A percentile compares a stretch with the other conserved stretches of the same genome.
These are phyloP conservation scores for Saccharomycopsis sp. DNA, from an alignment of 805 yeast genomes.

Conservation along the genomic window DNA sequence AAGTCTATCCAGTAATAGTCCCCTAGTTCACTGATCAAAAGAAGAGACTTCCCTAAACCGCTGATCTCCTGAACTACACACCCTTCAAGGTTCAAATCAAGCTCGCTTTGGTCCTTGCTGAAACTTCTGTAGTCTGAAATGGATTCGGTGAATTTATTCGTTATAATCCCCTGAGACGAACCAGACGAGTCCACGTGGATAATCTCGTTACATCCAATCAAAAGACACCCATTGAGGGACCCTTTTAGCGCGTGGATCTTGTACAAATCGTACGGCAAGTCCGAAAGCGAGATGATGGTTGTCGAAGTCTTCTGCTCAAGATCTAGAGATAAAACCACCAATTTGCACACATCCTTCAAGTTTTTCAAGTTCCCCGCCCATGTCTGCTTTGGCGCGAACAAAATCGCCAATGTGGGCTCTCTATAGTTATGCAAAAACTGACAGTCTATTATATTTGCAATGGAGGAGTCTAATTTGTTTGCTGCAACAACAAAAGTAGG, in stretches of 20 bases:
- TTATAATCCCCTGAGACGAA: constrained; percentile 15
- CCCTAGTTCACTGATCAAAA: constrained; percentile 15
- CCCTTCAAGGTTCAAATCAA: constrained; percentile 17
- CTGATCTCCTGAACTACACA: constrained; percentile 12
- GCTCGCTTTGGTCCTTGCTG: constrained; percentile 12
- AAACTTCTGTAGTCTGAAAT: constrained; percentile 17
- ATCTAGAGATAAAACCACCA: constrained; percentile 64
- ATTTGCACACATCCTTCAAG: constrained; percentile 54
- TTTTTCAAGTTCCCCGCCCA: constrained; percentile 74
- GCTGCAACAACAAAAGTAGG: constrained; percentile 18
- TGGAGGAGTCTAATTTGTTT: constrained; percentile 42
- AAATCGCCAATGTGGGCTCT: constrained; percentile 74
- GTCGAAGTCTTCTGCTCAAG: constrained; percentile 43
- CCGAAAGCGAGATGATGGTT: constrained; percentile 57
- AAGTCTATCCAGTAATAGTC: constrained; percentile 19
- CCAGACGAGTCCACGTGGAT: constrained; percentile 79
- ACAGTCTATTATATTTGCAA: constrained; percentile 61
- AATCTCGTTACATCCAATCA: constrained; percentile 69
- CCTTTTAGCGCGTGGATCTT: constrained; percentile 53
- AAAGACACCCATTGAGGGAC: constrained; percentile 63
- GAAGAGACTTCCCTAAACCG: constrained; percentile 3
- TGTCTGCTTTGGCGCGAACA: constrained; percentile 50
- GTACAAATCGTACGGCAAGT: constrained; percentile 70
- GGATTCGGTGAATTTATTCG: constrained; percentile 13
- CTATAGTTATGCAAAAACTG: constrained; percentile 67